Evolutionary conservation across 257 asterid genomes (phyloP).

Genomic region (Voacanga thouarsii): DNA sequence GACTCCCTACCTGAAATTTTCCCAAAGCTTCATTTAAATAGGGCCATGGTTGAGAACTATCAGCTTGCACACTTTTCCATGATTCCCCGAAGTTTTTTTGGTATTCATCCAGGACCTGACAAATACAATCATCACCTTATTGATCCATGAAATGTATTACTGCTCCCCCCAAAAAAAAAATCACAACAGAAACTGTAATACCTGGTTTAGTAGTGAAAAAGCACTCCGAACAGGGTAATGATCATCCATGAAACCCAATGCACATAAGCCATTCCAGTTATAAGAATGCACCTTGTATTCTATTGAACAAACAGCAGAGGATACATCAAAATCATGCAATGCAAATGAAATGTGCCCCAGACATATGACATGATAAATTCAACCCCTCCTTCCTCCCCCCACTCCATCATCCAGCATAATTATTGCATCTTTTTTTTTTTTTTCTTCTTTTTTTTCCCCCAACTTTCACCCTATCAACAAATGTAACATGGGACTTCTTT

Average conservation of each 20-base stretch:
- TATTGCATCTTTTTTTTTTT: not conserved
- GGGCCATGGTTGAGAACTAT: slow-evolving; percentile 67
- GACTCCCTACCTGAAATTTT: slow-evolving; percentile 42
- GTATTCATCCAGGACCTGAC: slow-evolving; percentile 83
- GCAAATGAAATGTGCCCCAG: not conserved
- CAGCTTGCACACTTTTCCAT: slow-evolving; percentile 65
- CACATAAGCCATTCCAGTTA: slow-evolving; percentile 70
- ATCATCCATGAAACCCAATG: slow-evolving; percentile 83
- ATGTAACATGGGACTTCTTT: not conserved
- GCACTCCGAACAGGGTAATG: slow-evolving; percentile 87
- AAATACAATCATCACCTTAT: slow-evolving; percentile 5
- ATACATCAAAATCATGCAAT: slow-evolving; percentile 18
- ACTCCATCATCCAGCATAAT: not conserved
- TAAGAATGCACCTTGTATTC: slow-evolving; percentile 83
- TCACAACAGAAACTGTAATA: slow-evolving; percentile 14
- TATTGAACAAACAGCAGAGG: slow-evolving; percentile 17
- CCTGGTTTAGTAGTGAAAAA: slow-evolving; percentile 82
- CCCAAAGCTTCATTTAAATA: slow-evolving; percentile 63
- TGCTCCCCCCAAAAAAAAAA: slow-evolving; percentile 4
- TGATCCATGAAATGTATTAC: not conserved
- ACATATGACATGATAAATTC: not conserved
- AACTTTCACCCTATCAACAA: not conserved
- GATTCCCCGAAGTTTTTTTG: slow-evolving; percentile 81
- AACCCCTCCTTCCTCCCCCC: not conserved
- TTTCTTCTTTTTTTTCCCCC: not conserved